Conservation (phyloP, 345 rosid species). For the Brassica nigra region DNA sequence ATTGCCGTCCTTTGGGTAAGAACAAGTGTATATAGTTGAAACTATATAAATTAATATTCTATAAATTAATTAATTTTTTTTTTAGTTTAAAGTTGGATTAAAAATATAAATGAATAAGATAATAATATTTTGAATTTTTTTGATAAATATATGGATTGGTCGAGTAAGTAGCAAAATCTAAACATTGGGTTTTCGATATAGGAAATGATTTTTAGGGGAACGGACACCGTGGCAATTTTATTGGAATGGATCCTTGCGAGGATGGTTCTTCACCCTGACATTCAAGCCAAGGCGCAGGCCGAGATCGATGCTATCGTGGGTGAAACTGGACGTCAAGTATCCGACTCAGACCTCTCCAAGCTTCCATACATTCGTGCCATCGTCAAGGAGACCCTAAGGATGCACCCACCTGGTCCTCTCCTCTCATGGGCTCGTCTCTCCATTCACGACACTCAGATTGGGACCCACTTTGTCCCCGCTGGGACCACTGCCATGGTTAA, state of each 20-base stretch:
- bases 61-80: no score
- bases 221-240: slow-evolving; percentile 80
- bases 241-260: slow-evolving; percentile 89
- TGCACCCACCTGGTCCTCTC: slow-evolving; percentile 94
- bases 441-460: slow-evolving; percentile 62
- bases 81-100: no score
- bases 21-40: neutral
- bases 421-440: slow-evolving; percentile 94
- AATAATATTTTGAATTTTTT: no score
- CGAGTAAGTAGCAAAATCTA: neutral
- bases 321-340: slow-evolving; percentile 23
- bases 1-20: slow-evolving; percentile 59
- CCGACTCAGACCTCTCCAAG: slow-evolving; percentile 58
- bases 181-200: slow-evolving; percentile 1
- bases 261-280: slow-evolving; percentile 63
- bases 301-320: slow-evolving; percentile 55
- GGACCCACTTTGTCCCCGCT: slow-evolving; percentile 55
- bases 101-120: no score
- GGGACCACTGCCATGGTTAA: slow-evolving; percentile 91
- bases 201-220: slow-evolving; percentile 95
- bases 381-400: slow-evolving; percentile 73
- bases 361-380: slow-evolving; percentile 66
- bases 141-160: neutral
- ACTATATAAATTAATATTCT: neutral
- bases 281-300: slow-evolving; percentile 60